Evolutionary conservation across 345 rosid species (phyloP).

Genomic region (Noccaea bulbosa): DNA sequence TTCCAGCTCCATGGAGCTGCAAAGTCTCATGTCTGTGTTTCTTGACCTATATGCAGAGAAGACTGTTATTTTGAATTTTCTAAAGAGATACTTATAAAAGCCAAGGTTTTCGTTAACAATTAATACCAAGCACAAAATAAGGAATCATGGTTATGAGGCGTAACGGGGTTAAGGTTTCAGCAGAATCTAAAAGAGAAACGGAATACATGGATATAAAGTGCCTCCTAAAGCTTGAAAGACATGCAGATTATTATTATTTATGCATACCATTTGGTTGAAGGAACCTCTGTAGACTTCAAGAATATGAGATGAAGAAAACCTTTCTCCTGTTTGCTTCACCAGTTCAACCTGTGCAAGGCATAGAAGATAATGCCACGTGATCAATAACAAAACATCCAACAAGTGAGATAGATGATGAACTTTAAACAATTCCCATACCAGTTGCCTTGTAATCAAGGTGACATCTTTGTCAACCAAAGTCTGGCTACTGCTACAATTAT

Average conservation of each 20-base stretch:
- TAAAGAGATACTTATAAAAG: background rate
- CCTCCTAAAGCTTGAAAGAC: conserved; percentile 10
- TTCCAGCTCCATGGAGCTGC: conserved; percentile 94
- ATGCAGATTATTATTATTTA: conserved; percentile 6
- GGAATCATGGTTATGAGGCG: background rate
- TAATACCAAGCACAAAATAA: conserved; percentile 1
- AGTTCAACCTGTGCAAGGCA: conserved; percentile 71
- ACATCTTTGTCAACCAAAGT: conserved; percentile 81
- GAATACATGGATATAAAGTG: conserved; percentile 9
- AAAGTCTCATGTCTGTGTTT: conserved; percentile 78
- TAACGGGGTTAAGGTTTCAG: background rate
- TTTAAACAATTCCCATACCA: conserved; percentile 55
- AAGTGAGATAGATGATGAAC: conserved; percentile 19
- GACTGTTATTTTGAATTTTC: conserved; percentile 16
- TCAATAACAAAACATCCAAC: conserved; percentile 26
- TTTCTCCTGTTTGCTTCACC: conserved; percentile 77
- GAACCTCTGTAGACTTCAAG: conserved; percentile 98
- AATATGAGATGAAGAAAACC: conserved; percentile 82
- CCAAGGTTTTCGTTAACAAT: conserved; percentile 12
- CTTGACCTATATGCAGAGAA: conserved; percentile 68
- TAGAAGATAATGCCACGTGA: background rate
- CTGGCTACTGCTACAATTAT: conserved; percentile 75
- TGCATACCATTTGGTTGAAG: conserved; percentile 76
- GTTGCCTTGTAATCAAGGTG: conserved; percentile 75
- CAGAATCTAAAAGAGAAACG: conserved; percentile 26